A percentile compares a stretch with the other conserved stretches of the same genome.
phyloP scores from a whole-genome alignment of 139 green algal species.

The Chlamydomonas schloesseri region DNA sequence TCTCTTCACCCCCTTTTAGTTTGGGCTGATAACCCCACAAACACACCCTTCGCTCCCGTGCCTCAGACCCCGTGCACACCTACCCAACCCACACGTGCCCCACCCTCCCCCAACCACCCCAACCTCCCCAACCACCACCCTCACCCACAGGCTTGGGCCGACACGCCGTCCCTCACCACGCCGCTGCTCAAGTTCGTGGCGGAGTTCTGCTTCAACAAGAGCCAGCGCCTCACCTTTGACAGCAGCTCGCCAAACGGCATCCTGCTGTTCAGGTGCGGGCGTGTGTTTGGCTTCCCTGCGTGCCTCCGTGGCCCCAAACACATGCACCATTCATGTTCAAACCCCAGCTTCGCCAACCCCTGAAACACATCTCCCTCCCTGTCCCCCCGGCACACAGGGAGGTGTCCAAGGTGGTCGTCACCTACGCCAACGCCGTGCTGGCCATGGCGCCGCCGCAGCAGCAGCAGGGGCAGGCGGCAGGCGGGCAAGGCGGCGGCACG shows the following conservation, averaged over 20 bases:
- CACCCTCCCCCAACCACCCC: neutral
- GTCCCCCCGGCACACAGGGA: no score
- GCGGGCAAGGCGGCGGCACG: neutral
- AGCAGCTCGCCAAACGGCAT: conserved; percentile 96
- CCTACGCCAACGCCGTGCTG: conserved; percentile 85
- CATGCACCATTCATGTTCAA: no score
- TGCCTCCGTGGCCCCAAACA: no score
- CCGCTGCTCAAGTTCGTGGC: conserved; percentile 97
- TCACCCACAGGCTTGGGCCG: conserved; percentile 86
- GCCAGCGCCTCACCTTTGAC: conserved; percentile 96
- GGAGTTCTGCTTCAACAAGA: conserved; percentile 98
- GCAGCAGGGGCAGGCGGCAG: neutral
- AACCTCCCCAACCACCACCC: neutral
- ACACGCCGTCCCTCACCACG: conserved; percentile 84
- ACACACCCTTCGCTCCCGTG: no score
- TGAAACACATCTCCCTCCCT: no score
- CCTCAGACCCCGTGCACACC: no score
- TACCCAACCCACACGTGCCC: no score
- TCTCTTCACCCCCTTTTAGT: no score
- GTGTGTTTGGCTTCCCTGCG: neutral
- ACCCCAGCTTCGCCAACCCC: no score
- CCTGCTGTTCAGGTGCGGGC: conserved; percentile 88
- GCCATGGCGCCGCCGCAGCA: neutral
- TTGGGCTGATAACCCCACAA: no score
- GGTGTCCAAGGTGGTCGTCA: conserved; percentile 69